These are phyloP conservation scores for Albifimbria verrucaria DNA, from an alignment of 2,329 filamentous ascomycete species.

Conservation along the genomic window DNA sequence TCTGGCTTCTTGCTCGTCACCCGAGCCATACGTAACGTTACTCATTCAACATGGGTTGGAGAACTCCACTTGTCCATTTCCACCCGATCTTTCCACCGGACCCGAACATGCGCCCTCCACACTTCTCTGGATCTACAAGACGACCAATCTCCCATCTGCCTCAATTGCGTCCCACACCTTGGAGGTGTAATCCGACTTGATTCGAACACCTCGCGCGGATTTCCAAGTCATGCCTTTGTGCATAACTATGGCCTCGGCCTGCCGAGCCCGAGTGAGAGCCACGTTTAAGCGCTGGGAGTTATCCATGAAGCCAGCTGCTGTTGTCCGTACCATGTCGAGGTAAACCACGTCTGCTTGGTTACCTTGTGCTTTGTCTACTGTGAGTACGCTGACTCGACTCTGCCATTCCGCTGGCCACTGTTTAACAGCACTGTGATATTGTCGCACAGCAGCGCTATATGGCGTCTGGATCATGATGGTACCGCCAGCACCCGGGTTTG, in stretches of 20 bases:
- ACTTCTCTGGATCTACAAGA: too few species aligned
- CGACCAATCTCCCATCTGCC: slow-evolving; percentile 16
- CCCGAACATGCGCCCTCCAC: too few species aligned
- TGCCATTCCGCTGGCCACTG: slow-evolving; percentile 22
- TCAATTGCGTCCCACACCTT: slow-evolving; percentile 29
- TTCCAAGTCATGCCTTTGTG: slow-evolving; percentile 30
- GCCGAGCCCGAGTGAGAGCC: slow-evolving; percentile 39
- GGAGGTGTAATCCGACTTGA: slow-evolving; percentile 19
- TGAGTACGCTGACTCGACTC: slow-evolving; percentile 35
- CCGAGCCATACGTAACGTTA: too few species aligned
- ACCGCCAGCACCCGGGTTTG: slow-evolving; percentile 20
- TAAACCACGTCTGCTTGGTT: slow-evolving; percentile 47
- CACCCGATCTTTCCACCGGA: too few species aligned
- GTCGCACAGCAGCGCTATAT: slow-evolving; percentile 33
- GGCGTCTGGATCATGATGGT: slow-evolving; percentile 42
- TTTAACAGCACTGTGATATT: slow-evolving; percentile 30
- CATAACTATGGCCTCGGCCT: slow-evolving; percentile 45
- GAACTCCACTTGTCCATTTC: too few species aligned
- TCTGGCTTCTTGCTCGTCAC: too few species aligned
- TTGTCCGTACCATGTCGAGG: slow-evolving; percentile 42
- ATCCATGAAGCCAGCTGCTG: slow-evolving; percentile 37
- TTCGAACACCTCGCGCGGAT: slow-evolving; percentile 2
- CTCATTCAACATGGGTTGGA: too few species aligned
- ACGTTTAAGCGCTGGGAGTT: slow-evolving; percentile 43
- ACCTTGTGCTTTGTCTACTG: slow-evolving; percentile 43